Evolutionary conservation across 306 rosid genomes (phyloP).

Genomic region (Lathyrus oleraceus): DNA sequence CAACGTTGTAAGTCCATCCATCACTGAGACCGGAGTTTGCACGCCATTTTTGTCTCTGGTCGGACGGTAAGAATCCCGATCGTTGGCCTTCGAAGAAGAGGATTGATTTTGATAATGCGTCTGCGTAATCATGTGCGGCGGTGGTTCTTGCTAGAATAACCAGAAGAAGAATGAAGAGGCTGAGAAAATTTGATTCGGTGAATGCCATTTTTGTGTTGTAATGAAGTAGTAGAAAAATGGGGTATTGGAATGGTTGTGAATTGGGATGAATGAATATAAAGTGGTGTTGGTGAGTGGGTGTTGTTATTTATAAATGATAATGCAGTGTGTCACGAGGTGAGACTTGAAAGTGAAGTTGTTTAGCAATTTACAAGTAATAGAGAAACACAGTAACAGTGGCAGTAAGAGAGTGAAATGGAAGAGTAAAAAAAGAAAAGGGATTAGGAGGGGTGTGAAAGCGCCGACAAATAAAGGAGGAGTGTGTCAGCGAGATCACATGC

Average conservation of each 20-base stretch:
- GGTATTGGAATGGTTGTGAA: too few species aligned
- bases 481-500: conserved; percentile 51
- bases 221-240: neutral
- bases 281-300: conserved; percentile 26
- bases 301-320: conserved; percentile 26
- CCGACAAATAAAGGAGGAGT: conserved; percentile 39
- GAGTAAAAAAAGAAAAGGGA: neutral
- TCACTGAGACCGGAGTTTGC: conserved; percentile 70
- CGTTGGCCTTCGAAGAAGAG: conserved; percentile 89
- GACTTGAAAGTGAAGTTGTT: conserved; percentile 41
- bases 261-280: neutral
- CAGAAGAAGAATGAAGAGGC: neutral
- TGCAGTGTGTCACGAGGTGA: conserved; percentile 52
- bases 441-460: conserved; percentile 39
- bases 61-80: conserved; percentile 70
- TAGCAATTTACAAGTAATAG: too few species aligned
- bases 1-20: conserved; percentile 67
- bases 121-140: conserved; percentile 53
- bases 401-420: neutral
- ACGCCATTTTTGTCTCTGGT: conserved; percentile 70
- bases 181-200: neutral
- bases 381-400: neutral
- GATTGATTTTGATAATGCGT: conserved; percentile 78
- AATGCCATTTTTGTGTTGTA: too few species aligned
- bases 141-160: neutral